phyloP scores from a whole-genome alignment of 2,329 filamentous ascomycete species.

The Penicillium italicum region DNA sequence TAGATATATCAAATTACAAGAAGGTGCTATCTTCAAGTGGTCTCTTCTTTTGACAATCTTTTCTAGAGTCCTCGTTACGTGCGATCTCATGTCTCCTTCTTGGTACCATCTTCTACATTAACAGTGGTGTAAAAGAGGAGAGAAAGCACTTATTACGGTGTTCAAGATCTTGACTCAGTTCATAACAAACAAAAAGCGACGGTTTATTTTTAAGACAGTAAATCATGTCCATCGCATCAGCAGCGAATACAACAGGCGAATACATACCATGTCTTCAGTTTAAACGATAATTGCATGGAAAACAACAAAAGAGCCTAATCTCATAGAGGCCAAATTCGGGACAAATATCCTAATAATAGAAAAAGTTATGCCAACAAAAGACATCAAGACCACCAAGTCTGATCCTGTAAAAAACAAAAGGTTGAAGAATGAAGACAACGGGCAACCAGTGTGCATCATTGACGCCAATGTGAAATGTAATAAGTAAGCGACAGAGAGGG shows the following conservation, averaged over 20 bases:
- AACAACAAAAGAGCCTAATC: slow-evolving; percentile 13
- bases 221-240: not conserved
- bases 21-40: slow-evolving; percentile 2
- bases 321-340: slow-evolving; percentile 10
- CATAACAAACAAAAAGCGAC: not conserved
- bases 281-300: not conserved
- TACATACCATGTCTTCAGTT: not conserved
- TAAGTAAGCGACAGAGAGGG: slow-evolving; percentile 14
- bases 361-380: slow-evolving; percentile 10
- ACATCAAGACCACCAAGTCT: slow-evolving; percentile 13
- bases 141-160: no score
- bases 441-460: slow-evolving; percentile 9
- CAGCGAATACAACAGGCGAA: not conserved
- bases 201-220: not conserved
- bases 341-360: slow-evolving; percentile 8
- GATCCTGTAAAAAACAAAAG: slow-evolving; percentile 7
- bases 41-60: not conserved
- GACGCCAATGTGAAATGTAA: slow-evolving; percentile 23
- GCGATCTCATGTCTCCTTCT: not conserved
- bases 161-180: not conserved
- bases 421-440: slow-evolving; percentile 5
- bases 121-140: no score
- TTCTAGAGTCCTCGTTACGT: not conserved
- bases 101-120: no score
- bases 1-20: slow-evolving; percentile 21